Conservation (phyloP, 2,329 filamentous ascomycete species). For the Parastagonospora avenae region DNA sequence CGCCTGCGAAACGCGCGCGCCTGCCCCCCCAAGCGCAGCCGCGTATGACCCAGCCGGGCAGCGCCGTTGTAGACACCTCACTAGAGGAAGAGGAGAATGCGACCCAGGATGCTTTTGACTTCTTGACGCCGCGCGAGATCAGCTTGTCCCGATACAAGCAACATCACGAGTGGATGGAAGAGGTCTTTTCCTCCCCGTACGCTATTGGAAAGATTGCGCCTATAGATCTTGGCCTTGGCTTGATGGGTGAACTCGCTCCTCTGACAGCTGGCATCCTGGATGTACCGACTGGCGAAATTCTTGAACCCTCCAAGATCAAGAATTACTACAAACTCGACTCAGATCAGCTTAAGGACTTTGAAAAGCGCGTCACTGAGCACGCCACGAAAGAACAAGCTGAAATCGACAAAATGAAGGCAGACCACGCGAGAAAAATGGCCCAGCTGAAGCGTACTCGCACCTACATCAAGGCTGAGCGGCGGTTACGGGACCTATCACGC, state of each 20-base stretch:
- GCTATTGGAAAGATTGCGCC: slow-evolving; percentile 83
- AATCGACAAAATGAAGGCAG: slow-evolving; percentile 80
- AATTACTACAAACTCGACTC: slow-evolving; percentile 71
- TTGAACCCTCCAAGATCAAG: slow-evolving; percentile 48
- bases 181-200: slow-evolving; percentile 90
- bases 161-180: slow-evolving; percentile 99
- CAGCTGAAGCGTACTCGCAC: slow-evolving; percentile 73
- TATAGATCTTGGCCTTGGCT: slow-evolving; percentile 82
- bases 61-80: slow-evolving; percentile 48
- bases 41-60: slow-evolving; percentile 45
- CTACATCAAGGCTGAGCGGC: slow-evolving; percentile 75
- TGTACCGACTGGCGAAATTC: slow-evolving; percentile 46
- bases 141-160: slow-evolving; percentile 86
- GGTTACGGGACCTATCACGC: slow-evolving; percentile 70
- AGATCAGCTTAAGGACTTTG: slow-evolving; percentile 82
- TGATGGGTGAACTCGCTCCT: slow-evolving; percentile 74
- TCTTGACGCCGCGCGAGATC: slow-evolving; percentile 86
- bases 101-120: slow-evolving; percentile 84
- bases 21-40: slow-evolving; percentile 49
- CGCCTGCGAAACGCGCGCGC: slow-evolving; percentile 54
- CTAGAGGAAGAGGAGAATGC: slow-evolving; percentile 92
- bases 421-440: slow-evolving; percentile 76
- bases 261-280: slow-evolving; percentile 88
- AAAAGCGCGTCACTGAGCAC: slow-evolving; percentile 74
- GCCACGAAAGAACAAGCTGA: slow-evolving; percentile 76